These are phyloP conservation scores for Arthroderma uncinatum DNA, from an alignment of 2,329 filamentous ascomycete species.

Conservation along the genomic window DNA sequence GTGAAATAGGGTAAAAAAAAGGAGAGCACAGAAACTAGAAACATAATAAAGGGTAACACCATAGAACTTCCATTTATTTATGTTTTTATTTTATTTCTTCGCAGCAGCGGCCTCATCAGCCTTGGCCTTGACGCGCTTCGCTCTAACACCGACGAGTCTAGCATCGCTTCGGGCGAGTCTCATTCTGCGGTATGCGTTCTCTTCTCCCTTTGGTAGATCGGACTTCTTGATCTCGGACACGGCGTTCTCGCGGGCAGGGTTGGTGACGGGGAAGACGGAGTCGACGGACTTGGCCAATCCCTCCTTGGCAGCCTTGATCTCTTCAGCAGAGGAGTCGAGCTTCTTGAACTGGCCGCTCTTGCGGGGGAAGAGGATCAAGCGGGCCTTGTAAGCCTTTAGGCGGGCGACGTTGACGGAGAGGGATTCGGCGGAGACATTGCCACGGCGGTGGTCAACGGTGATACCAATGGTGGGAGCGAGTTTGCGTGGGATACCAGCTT, in stretches of 20 bases:
- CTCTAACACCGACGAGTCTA: conserved; percentile 68
- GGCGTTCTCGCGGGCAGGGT: conserved; percentile 45
- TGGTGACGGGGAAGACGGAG: conserved; percentile 60
- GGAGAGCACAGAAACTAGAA: conserved; percentile 12
- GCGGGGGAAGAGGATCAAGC: conserved; percentile 95
- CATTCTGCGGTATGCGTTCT: conserved; percentile 77
- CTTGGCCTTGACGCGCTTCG: conserved; percentile 86
- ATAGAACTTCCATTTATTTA: conserved; percentile 7
- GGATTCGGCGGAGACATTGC: conserved; percentile 94
- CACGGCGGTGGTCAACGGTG: conserved; percentile 87
- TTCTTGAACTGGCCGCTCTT: conserved; percentile 88
- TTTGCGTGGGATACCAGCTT: conserved; percentile 89
- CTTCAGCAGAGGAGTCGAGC: conserved; percentile 75
- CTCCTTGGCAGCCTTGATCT: conserved; percentile 59
- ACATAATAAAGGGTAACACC: conserved; percentile 3
- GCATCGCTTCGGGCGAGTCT: conserved; percentile 74
- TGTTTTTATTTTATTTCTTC: conserved; percentile 39
- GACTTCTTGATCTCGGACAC: conserved; percentile 70
- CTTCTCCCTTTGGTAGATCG: conserved; percentile 66
- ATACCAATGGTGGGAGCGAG: conserved; percentile 95
- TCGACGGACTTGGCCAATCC: conserved; percentile 44
- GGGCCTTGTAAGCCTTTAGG: conserved; percentile 93
- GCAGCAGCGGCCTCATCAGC: conserved; percentile 52
- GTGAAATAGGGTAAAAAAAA: conserved; percentile 11
- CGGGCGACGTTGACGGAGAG: conserved; percentile 91